Base-by-base conservation (phyloP, 2,329 filamentous ascomycete species). In the Bipolaris sorokiniana region DNA sequence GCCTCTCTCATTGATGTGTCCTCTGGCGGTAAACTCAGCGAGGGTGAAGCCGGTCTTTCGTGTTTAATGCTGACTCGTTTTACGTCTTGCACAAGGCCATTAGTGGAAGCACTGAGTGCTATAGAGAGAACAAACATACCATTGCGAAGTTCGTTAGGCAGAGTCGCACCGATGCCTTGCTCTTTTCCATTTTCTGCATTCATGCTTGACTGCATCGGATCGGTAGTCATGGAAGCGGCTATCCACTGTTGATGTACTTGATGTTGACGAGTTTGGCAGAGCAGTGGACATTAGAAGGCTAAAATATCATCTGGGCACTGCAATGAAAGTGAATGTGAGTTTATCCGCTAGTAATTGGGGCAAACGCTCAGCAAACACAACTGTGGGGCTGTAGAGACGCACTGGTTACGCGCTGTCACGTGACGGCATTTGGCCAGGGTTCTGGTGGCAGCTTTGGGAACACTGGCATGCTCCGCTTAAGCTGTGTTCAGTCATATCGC, bases 371-470 rank as follows among this genome's bases (percentile, higher is more conserved):
- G 18, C 22, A 28, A 31, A 31, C 20, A 31, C 37, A 44, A 44
- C 7, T 51, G 40, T 6, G 46, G 51, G 51, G 51, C 31, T 50
- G 26, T 28, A 18, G 26, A 48, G 37, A n/a, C 40, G 34, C 38
- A 40, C 42, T 48, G 34, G 18, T 13, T 10, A 16, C 33, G 26
- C 33, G 47, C 23, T 45, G 38, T 16, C 52, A 40, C 47, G 26
- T 51, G 47, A 45, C 31, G 16, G 33, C 16, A n/a, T 11, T 18
- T 28, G 16, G 18, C 37, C 10, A 41, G 37, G 22, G 31, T 13
- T 36, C 33, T 26, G 5, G 22, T 23, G 36, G 15, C 9, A 23
- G 15, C 44, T 15, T 20, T 22, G 11, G 20, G 28, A 28, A 31
- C 28, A 31, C 28, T 7, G 3, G 28, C 28, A 11, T 31, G 10